phyloP scores from a whole-genome alignment of 2,329 filamentous ascomycete species.

The Pseudogymnoascus sp. region DNA sequence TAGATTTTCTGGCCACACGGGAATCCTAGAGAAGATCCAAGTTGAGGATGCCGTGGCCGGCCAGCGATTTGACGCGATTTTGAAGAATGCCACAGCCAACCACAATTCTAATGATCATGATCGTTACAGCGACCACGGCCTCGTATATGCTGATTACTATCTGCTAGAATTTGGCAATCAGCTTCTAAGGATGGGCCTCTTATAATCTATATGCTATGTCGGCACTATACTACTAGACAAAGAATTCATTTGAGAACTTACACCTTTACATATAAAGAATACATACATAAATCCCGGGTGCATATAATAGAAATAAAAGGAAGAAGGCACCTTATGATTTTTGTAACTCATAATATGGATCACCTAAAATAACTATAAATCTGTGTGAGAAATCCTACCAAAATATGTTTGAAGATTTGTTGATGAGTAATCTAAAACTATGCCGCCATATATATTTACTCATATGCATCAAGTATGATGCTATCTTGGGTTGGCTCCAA shows the following conservation, averaged over 20 bases:
- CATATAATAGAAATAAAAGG: not conserved
- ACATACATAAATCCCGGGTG: not conserved
- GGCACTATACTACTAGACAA: not conserved
- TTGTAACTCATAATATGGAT: not conserved
- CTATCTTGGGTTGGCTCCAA: not conserved
- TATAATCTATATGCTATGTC: not conserved
- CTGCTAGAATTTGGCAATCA: constrained; percentile 40
- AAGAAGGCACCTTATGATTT: not conserved
- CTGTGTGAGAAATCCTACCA: not conserved
- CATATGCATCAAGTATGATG: not conserved
- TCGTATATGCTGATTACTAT: constrained; percentile 44
- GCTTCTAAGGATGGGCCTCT: constrained; percentile 31
- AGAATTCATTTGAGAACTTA: not conserved
- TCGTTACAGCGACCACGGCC: constrained; percentile 30
- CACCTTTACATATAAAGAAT: not conserved
- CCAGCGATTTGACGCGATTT: constrained; percentile 25
- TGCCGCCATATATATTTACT: not conserved
- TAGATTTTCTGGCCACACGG: not conserved
- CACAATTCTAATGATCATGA: constrained; percentile 25
- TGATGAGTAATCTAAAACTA: not conserved
- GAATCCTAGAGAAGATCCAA: not conserved
- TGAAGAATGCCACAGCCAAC: constrained; percentile 30
- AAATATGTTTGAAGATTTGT: not conserved
- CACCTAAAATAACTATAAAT: not conserved
- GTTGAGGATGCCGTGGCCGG: constrained; percentile 11